A percentile compares a stretch with the other conserved stretches of the same genome.
phyloP scores from a whole-genome alignment of 176 grass and related monocot species.

The Triticum dicoccoides region DNA sequence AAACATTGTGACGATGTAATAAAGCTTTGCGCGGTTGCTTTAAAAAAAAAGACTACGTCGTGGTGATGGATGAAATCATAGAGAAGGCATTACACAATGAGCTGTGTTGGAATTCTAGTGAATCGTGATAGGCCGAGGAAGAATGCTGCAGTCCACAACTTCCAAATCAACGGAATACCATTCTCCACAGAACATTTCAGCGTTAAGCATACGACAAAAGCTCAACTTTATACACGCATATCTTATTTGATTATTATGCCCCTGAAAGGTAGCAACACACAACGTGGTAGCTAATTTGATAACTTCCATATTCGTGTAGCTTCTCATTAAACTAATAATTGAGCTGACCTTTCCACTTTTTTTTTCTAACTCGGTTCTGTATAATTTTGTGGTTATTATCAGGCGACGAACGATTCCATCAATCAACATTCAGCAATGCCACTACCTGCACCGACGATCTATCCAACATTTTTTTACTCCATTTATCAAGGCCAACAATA shows the following conservation, averaged over 20 bases:
- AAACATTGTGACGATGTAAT: too few species aligned
- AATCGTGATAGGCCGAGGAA: background rate
- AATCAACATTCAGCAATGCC: background rate
- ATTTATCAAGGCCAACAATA: background rate
- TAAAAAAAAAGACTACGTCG: too few species aligned
- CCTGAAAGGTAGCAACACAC: background rate
- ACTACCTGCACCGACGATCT: background rate
- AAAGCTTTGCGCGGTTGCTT: too few species aligned
- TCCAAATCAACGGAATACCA: background rate
- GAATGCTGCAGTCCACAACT: background rate
- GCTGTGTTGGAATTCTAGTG: too few species aligned
- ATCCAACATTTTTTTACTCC: background rate
- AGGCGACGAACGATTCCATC: slow-evolving; percentile 30
- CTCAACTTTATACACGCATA: background rate
- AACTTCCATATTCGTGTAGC: background rate
- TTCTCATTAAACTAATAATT: background rate
- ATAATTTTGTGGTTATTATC: background rate
- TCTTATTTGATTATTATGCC: background rate
- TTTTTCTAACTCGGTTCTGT: background rate
- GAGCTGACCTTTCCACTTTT: background rate
- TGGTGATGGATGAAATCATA: too few species aligned
- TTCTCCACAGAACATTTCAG: slow-evolving; percentile 7
- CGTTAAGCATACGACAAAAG: slow-evolving; percentile 17
- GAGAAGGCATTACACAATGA: too few species aligned
- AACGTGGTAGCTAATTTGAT: background rate